Evolutionary conservation across 257 asterid genomes (phyloP).

Genomic region (Nicotiana attenuata): DNA sequence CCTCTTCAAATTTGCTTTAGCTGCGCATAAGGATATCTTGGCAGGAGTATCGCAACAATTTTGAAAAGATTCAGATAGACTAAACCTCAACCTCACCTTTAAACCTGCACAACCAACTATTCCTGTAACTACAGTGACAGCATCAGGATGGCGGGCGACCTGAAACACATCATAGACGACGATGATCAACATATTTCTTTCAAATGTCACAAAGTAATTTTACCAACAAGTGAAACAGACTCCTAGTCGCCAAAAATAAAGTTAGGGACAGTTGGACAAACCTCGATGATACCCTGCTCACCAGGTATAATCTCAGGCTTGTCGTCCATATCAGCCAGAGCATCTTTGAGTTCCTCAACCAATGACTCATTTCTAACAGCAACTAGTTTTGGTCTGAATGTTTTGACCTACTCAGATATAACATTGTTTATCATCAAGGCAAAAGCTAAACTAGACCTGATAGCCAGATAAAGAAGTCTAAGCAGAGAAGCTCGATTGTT

Average conservation of each 20-base stretch:
- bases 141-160: conserved; percentile 99
- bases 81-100: conserved; percentile 42
- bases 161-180: conserved; percentile 22
- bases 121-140: conserved; percentile 92
- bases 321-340: conserved; percentile 66
- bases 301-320: conserved; percentile 96
- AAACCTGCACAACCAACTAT: conserved; percentile 98
- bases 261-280: conserved; percentile 20
- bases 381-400: conserved; percentile 82
- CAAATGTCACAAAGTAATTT: not conserved
- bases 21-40: not conserved
- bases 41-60: not conserved
- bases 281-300: conserved; percentile 91
- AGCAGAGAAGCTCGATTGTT: not conserved
- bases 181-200: not conserved
- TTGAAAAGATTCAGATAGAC: not conserved
- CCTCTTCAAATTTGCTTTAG: not conserved
- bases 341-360: conserved; percentile 76
- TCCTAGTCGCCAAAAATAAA: not conserved
- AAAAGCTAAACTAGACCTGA: not conserved
- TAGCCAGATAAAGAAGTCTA: not conserved
- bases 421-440: not conserved
- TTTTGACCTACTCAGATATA: conserved; percentile 55
- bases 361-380: conserved; percentile 70
- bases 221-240: conserved; percentile 5